Evolutionary conservation across 257 asterid species (phyloP), one percentile per base, ranked within the genome.

Genomic region (Linaria vulgaris): DNA sequence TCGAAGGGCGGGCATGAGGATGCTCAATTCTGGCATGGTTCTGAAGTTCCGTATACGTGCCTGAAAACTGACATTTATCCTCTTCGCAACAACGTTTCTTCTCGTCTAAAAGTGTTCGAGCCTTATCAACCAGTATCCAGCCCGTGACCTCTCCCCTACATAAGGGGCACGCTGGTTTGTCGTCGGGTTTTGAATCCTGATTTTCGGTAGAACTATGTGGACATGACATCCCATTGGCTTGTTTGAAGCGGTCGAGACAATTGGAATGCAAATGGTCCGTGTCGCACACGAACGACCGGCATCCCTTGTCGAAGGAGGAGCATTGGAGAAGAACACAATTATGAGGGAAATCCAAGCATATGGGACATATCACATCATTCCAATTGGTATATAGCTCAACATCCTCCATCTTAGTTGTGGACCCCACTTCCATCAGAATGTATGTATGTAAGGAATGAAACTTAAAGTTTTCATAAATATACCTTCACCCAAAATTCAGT

Each of bases 61-160:
- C 96, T n/a, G 78, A 59, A 65, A 78, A 88, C 22, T 51, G 60
- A 69, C 96, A 88, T 62, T 78, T 80, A 12, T 78, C 80, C 72
- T 82, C 90, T 66, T 82, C 90, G 70, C 96, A 88, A 25, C 66
- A 80, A 9, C 96, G 89, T 54, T 67, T 83, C 74, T 79, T 86
- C 50, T 73, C 77, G 60, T 88, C 86, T 50, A 88, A 74, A 59
- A 73, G 77, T n/a, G 1, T 13, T 19, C 96, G 95, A 63, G 86
- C 91, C 66, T 76, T 72, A 37, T 83, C 82, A 22, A 79, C 70
- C 64, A 88, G 86, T 45, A 78, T 61, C 88, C 86, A 88, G 19
- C 91, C 96, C 24, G 75, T 69, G 58, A 88, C 95, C 68, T 75
- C 88, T 57, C 96, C 96, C 67, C 96, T 75, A 70, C 96, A 88